Percentiles rank a stretch among this genome's conserved stretches.
Conservation (phyloP, 2,329 filamentous ascomycete genomes). For the Fusarium marasasianum region DNA sequence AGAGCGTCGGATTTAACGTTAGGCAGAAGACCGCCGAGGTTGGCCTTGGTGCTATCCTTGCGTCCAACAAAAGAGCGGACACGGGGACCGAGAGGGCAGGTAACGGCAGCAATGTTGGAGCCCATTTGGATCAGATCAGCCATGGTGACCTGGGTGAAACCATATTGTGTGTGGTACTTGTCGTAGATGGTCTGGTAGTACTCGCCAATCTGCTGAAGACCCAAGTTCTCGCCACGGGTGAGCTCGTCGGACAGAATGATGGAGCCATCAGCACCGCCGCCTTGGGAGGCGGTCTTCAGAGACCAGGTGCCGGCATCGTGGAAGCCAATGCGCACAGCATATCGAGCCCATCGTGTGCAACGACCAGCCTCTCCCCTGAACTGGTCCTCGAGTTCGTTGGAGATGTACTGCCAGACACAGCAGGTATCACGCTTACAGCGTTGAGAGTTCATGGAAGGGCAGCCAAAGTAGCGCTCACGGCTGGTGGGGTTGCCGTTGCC, state of each 20-base stretch:
- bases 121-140: conserved; percentile 66
- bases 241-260: conserved; percentile 54
- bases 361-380: conserved; percentile 51
- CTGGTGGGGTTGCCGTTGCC: conserved; percentile 43
- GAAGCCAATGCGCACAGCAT: conserved; percentile 58
- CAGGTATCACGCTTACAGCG: conserved; percentile 52
- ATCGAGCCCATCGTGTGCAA: conserved; percentile 56
- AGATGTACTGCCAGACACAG: conserved; percentile 57
- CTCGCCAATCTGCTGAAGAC: conserved; percentile 55
- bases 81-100: conserved; percentile 56
- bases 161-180: conserved; percentile 49
- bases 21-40: conserved; percentile 56
- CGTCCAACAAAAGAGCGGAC: conserved; percentile 63
- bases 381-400: conserved; percentile 49
- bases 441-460: conserved; percentile 33
- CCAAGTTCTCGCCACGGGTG: conserved; percentile 55
- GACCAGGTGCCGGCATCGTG: conserved; percentile 59
- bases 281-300: conserved; percentile 43
- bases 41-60: conserved; percentile 53
- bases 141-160: conserved; percentile 54
- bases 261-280: conserved; percentile 59
- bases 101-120: conserved; percentile 59
- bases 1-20: conserved; percentile 54
- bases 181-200: conserved; percentile 52
- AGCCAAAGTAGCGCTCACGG: conserved; percentile 36